Evolutionary conservation across 108 stramenopile species (phyloP).

Genomic region (Cyclotella sp.): DNA sequence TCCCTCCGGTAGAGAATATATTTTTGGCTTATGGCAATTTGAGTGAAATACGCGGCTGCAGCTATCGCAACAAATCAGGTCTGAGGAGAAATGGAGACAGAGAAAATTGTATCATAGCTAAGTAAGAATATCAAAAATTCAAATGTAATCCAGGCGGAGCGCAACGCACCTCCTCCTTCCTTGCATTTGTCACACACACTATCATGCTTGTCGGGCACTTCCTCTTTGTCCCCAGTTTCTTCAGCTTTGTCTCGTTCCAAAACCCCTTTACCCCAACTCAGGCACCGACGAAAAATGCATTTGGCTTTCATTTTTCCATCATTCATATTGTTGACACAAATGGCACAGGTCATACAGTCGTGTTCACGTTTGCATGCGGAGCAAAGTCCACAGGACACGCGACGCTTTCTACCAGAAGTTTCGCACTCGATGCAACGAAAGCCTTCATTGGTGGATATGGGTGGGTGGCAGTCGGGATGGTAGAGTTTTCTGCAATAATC

Average conservation of each 20-base stretch:
- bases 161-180: slow-evolving; percentile 25
- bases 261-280: slow-evolving; percentile 24
- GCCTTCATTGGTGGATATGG: slow-evolving; percentile 7
- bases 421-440: slow-evolving; percentile 27
- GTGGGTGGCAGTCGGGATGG: slow-evolving; percentile 24
- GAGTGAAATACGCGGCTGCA: slow-evolving; percentile 33
- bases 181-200: slow-evolving; percentile 30
- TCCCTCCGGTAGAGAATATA: slow-evolving; percentile 30
- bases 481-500: slow-evolving; percentile 29
- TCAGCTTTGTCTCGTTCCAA: slow-evolving; percentile 10
- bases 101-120: not conserved
- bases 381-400: slow-evolving; percentile 42
- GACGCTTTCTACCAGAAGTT: slow-evolving; percentile 20
- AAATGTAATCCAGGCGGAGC: not conserved
- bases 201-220: slow-evolving; percentile 28
- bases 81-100: not conserved
- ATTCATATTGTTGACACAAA: slow-evolving; percentile 15
- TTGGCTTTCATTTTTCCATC: slow-evolving; percentile 9
- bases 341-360: slow-evolving; percentile 36
- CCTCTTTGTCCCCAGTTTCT: slow-evolving; percentile 8
- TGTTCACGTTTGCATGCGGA: slow-evolving; percentile 25
- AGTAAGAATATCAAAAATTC: too few relatives aligned
- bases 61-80: slow-evolving; percentile 37
- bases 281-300: slow-evolving; percentile 48
- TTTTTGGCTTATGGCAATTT: slow-evolving; percentile 40